Evolutionary conservation across 176 grass and related monocot genomes (phyloP), one percentile per base, ranked within the genome.

Genomic region (Ananas comosus): DNA sequence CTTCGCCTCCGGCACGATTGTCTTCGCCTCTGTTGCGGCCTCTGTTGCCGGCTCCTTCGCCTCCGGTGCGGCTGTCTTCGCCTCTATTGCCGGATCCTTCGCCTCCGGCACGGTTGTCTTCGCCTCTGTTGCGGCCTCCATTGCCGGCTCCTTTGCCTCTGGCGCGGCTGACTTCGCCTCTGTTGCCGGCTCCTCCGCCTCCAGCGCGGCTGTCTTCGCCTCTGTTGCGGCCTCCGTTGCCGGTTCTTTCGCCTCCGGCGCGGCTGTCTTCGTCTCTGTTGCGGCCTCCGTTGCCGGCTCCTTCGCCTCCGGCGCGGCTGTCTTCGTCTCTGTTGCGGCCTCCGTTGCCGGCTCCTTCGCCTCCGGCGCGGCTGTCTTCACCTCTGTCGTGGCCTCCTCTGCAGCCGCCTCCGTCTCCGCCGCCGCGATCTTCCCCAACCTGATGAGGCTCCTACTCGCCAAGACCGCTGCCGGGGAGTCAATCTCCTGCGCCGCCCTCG

Each of bases 371-470:
- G 28, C 2, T 3, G 2, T 3, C 28, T 29, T 2, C 28, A 2
- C 28, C 28, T 29, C 28, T 3, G 3, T 29, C 2, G 28, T 2
- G 2, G 29, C 4, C 29, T 33, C 29, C 29, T 33, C 29, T 33
- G 29, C 29, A 6, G 29, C 29, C 33, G 33, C 33, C 33, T 42
- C 54, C 6, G 9, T 19, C 54, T 58, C 54, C 5, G 13, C 84
- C 13, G 24, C 61, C 71, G 29, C 29, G 4, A 85, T 80, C 57
- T 85, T 76, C 29, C 76, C 81, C 71, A 92, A 70, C 74, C 86
- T 78, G 10, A 90, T 10, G 63, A 92, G 80, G 68, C 94, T 88
- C 72, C 84, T 82, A 69, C 71, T 70, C 14, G 71, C 82, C 72
- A 97, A 73, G 68, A 97, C 64, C 13, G 80, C 72, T 28, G 74